Conservation (phyloP, 768 basidiomycete genomes). For the Holtermannia corniformis region DNA sequence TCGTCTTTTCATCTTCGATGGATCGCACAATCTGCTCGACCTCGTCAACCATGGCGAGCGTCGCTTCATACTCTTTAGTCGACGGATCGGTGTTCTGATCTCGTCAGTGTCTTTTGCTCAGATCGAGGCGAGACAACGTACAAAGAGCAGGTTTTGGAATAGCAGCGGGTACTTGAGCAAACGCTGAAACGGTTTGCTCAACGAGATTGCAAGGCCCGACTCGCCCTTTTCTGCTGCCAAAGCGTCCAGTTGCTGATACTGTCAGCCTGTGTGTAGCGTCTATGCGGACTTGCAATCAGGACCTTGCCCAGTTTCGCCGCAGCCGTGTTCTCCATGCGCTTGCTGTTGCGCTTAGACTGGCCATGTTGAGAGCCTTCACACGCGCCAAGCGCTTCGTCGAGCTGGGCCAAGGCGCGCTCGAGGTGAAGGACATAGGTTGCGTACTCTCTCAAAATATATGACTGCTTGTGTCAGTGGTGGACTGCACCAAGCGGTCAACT, state of each 20-base stretch:
- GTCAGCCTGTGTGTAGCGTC: neutral
- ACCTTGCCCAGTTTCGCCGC: conserved; percentile 7
- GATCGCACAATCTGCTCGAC: conserved; percentile 91
- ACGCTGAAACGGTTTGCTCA: conserved; percentile 95
- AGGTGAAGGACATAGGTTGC: conserved; percentile 89
- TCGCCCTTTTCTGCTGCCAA: conserved; percentile 76
- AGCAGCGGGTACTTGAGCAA: conserved; percentile 93
- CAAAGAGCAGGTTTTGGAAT: conserved; percentile 89
- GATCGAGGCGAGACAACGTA: conserved; percentile 1
- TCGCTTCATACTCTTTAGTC: conserved; percentile 87
- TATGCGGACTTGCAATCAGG: conserved; percentile 1
- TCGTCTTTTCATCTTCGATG: conserved; percentile 96
- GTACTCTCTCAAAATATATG: conserved; percentile 88
- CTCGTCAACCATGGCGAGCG: conserved; percentile 91
- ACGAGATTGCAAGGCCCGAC: conserved; percentile 84
- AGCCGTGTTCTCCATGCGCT: conserved; percentile 12
- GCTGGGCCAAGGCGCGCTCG: conserved; percentile 77
- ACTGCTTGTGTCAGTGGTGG: conserved; percentile 47
- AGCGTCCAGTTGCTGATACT: conserved; percentile 55
- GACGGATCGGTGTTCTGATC: conserved; percentile 69
- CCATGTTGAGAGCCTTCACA: conserved; percentile 3
- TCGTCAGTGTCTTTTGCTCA: neutral
- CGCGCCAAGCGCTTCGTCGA: conserved; percentile 63
- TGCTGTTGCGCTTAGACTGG: conserved; percentile 10
- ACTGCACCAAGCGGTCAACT: conserved; percentile 39